These are phyloP conservation scores for Suillus lakei DNA, from an alignment of 768 basidiomycete genomes.

Conservation along the genomic window DNA sequence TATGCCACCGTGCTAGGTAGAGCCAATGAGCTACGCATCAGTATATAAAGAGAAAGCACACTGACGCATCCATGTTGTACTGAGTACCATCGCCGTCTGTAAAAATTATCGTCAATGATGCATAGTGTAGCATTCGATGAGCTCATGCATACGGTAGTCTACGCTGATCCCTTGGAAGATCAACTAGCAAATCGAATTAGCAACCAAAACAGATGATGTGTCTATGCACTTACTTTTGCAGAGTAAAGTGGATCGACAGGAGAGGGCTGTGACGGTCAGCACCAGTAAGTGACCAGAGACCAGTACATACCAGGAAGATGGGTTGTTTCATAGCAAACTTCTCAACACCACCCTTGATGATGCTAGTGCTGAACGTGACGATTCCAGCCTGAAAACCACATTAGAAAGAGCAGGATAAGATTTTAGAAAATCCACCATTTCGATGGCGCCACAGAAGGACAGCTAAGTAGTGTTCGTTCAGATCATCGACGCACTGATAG, in stretches of 20 bases:
- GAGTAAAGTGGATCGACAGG: conserved; percentile 78
- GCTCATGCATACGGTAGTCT: conserved; percentile 56
- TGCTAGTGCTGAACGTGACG: conserved; percentile 70
- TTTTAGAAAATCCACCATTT: conserved; percentile 53
- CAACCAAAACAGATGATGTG: neutral
- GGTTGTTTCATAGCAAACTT: conserved; percentile 77
- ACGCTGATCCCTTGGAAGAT: conserved; percentile 80
- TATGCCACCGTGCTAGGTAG: conserved; percentile 68
- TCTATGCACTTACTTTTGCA: conserved; percentile 49
- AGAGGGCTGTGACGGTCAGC: conserved; percentile 54
- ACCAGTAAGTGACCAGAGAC: neutral
- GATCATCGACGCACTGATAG: neutral
- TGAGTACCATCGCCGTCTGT: conserved; percentile 75
- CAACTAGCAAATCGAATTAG: conserved; percentile 42
- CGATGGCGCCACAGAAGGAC: conserved; percentile 79
- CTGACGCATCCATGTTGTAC: conserved; percentile 79
- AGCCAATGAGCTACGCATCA: neutral
- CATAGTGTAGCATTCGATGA: neutral
- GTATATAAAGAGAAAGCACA: neutral
- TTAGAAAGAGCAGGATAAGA: neutral
- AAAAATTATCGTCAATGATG: conserved; percentile 5
- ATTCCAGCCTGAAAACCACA: conserved; percentile 56
- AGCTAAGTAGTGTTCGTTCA: conserved; percentile 41
- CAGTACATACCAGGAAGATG: conserved; percentile 63
- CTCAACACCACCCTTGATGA: conserved; percentile 76